These are phyloP conservation scores for Boletus rufocinnamomeus DNA, from an alignment of 768 basidiomycete species.

Conservation along the genomic window DNA sequence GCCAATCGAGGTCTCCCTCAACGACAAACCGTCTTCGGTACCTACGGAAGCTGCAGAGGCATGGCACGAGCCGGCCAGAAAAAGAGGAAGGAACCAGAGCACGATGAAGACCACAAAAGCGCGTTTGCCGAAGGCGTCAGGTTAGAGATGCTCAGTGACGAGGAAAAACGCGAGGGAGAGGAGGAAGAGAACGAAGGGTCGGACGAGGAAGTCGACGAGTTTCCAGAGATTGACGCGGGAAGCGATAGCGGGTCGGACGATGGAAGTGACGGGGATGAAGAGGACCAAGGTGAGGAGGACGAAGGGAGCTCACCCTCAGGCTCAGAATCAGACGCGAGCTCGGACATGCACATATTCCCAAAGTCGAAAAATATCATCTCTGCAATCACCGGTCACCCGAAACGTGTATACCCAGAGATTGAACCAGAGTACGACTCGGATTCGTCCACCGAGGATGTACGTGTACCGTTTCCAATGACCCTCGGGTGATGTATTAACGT, in stretches of 20 bases:
- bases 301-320: conserved; percentile 39
- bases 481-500: background rate
- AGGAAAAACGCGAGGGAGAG: conserved; percentile 48
- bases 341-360: conserved; percentile 59
- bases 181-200: conserved; percentile 41
- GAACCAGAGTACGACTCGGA: conserved; percentile 91
- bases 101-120: conserved; percentile 37
- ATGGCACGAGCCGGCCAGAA: conserved; percentile 40
- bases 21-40: background rate
- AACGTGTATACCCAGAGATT: conserved; percentile 84
- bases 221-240: conserved; percentile 64
- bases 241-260: conserved; percentile 43
- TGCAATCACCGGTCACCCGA: conserved; percentile 80
- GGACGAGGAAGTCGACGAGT: conserved; percentile 67
- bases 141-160: conserved; percentile 76
- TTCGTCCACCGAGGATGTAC: conserved; percentile 88
- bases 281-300: conserved; percentile 38
- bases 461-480: conserved; percentile 30
- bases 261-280: conserved; percentile 38
- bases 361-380: conserved; percentile 71
- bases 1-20: background rate
- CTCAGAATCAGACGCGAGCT: conserved; percentile 37
- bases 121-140: conserved; percentile 44
- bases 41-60: conserved; percentile 36
- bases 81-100: conserved; percentile 60